These are phyloP conservation scores for Fragilaria crotonensis DNA, from an alignment of 108 stramenopile genomes.

Conservation along the genomic window DNA sequence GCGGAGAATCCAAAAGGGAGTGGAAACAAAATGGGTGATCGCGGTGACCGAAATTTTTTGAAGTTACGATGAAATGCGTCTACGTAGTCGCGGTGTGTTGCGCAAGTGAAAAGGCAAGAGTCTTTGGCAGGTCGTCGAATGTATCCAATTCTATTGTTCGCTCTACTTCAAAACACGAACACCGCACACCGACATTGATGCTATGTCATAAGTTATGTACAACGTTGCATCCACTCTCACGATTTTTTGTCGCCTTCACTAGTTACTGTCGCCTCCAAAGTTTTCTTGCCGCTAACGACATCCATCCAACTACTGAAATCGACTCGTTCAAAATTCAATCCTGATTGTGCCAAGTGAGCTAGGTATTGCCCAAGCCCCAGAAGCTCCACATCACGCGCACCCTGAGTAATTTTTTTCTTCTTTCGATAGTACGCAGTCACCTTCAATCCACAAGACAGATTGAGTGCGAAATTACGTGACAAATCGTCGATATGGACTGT, in stretches of 20 bases:
- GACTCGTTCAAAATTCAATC: conserved; percentile 49
- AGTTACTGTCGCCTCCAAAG: not conserved
- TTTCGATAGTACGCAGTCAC: conserved; percentile 73
- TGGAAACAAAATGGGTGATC: conserved; percentile 89
- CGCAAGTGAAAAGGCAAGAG: too few species aligned
- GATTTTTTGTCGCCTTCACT: not conserved
- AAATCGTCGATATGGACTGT: conserved; percentile 95
- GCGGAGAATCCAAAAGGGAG: conserved; percentile 92
- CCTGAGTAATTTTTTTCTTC: conserved; percentile 26
- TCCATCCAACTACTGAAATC: conserved; percentile 64
- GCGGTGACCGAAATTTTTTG: conserved; percentile 89
- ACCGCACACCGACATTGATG: too few species aligned
- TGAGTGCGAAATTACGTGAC: conserved; percentile 90
- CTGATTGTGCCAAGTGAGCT: conserved; percentile 41
- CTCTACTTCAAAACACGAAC: too few species aligned
- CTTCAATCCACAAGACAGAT: conserved; percentile 68
- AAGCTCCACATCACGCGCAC: conserved; percentile 41
- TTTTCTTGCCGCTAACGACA: conserved; percentile 41
- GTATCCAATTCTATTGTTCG: too few species aligned
- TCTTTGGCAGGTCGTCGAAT: too few species aligned
- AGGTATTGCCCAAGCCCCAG: conserved; percentile 50
- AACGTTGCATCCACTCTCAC: not conserved
- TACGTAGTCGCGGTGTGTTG: too few species aligned
- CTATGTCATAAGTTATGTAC: too few species aligned
- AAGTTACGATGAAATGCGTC: too few species aligned